Evolutionary conservation across 2,329 filamentous ascomycete species (phyloP).

Genomic region (Xylaria polymorpha): DNA sequence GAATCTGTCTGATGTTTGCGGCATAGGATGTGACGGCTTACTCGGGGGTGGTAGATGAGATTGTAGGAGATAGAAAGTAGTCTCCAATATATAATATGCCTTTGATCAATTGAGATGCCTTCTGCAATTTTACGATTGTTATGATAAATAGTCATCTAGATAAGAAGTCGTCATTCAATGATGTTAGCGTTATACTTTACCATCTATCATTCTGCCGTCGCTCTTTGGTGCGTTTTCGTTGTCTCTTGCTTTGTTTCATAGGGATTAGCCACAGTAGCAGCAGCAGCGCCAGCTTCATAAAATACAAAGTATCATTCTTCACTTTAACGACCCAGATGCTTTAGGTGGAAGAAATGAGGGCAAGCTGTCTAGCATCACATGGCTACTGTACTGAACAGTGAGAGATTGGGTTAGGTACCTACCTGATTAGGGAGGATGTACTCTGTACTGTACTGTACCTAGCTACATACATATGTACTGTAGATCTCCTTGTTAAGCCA

Average conservation of each 20-base stretch:
- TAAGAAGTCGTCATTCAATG: not conserved
- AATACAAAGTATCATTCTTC: not conserved
- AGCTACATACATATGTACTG: too few relatives aligned
- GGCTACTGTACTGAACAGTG: too few relatives aligned
- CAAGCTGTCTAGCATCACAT: not conserved
- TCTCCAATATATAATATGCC: not conserved
- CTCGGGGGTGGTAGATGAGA: not conserved
- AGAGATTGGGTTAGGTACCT: too few relatives aligned
- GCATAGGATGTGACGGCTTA: not conserved
- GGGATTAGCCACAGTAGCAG: not conserved
- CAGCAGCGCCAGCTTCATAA: not conserved
- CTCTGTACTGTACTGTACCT: too few relatives aligned
- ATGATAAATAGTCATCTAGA: not conserved
- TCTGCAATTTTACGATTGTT: not conserved
- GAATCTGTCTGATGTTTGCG: slow-evolving; percentile 27
- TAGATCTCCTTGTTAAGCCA: not conserved
- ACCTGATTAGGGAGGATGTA: too few relatives aligned
- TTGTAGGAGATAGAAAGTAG: not conserved
- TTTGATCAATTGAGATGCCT: not conserved
- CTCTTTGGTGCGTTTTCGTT: not conserved
- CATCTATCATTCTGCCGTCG: not conserved
- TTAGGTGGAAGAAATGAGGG: not conserved
- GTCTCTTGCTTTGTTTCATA: not conserved
- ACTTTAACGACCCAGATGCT: not conserved
- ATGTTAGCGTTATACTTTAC: too few relatives aligned